Base-by-base conservation (phyloP, 768 basidiomycete species). In the Boletus pseudopeckii region DNA sequence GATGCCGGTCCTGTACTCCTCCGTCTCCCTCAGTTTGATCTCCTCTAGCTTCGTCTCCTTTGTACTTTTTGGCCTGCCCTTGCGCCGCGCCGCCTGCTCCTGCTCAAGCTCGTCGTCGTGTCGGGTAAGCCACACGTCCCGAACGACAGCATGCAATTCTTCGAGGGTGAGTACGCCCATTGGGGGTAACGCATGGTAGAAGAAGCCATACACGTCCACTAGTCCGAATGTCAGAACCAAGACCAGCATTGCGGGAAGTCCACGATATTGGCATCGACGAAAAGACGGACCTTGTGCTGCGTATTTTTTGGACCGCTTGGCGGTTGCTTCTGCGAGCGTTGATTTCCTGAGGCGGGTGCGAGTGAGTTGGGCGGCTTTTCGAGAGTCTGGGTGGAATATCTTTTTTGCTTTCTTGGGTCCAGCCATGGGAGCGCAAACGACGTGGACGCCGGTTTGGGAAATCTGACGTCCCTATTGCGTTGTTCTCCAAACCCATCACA, bases 201-300 rank as follows among this genome's bases (percentile, higher is more conserved):
- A 92, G 71, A 92, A 92, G 13, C 80, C 79, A 67, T 83, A 88
- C 10, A 87, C 72, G 63, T 90, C 83, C 56, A 78, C 89, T 90
- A 63, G 56, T 39, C 33, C 26, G 30, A 43, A 1, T 10, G 10
- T 52, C 30, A 55, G 28, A 17, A 10, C 26, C 14, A 11, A 32
- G 4, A 11, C 30, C 10, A 32, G 10, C 30, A 32, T 32, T 10
- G 10, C 30, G 30, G 30, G 10, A 10, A 11, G 10, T 32, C 30
- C 30, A 30, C 30, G 7, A 30, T 9, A 30, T 10, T 8, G 30
- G 10, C 3, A 28, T 32, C 30, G 30, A 30, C 30, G n/a, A 3
- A 30, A 10, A 30, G 45, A 54, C 34, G 18, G 42, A 84, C 88
- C 82, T 63, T 81, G 73, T 3, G 74, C 69, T 41, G 76, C 69